These are phyloP conservation scores for Dothideomycetes sp. DNA, from an alignment of 2,329 filamentous ascomycete species.

Conservation along the genomic window DNA sequence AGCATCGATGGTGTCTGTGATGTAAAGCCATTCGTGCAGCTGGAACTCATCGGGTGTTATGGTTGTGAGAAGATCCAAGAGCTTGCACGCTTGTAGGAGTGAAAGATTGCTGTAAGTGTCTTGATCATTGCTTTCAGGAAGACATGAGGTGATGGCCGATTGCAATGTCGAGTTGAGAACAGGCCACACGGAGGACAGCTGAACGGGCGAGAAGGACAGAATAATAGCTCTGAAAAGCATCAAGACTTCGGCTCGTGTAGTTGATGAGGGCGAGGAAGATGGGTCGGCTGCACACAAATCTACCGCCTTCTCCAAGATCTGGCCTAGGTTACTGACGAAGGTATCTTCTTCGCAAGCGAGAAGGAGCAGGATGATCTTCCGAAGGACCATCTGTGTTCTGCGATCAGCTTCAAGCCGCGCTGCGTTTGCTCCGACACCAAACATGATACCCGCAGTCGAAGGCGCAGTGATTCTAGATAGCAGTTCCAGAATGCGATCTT, in stretches of 20 bases:
- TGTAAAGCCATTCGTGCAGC: slow-evolving; percentile 94
- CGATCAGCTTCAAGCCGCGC: slow-evolving; percentile 91
- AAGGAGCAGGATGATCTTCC: slow-evolving; percentile 70
- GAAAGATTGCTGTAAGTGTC: slow-evolving; percentile 70
- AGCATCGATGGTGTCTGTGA: slow-evolving; percentile 93
- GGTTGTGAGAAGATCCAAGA: slow-evolving; percentile 80
- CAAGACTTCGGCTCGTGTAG: slow-evolving; percentile 80
- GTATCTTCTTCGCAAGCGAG: slow-evolving; percentile 69
- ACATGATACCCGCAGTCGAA: slow-evolving; percentile 90
- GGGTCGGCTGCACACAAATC: slow-evolving; percentile 77
- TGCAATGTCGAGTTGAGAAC: slow-evolving; percentile 80
- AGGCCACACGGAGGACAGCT: slow-evolving; percentile 82
- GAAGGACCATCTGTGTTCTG: slow-evolving; percentile 81
- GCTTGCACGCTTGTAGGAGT: slow-evolving; percentile 83
- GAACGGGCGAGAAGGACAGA: slow-evolving; percentile 67
- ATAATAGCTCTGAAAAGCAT: slow-evolving; percentile 76
- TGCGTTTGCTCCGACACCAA: slow-evolving; percentile 92
- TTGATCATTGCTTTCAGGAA: slow-evolving; percentile 56
- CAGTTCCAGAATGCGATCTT: slow-evolving; percentile 77
- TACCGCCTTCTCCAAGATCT: slow-evolving; percentile 71
- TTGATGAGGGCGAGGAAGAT: slow-evolving; percentile 84
- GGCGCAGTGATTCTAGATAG: slow-evolving; percentile 71
- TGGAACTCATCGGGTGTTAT: slow-evolving; percentile 92
- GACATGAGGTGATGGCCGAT: slow-evolving; percentile 64
- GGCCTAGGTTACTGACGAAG: slow-evolving; percentile 65